Evolutionary conservation across 2,329 filamentous ascomycete genomes (phyloP), one percentile per base, ranked within the genome.

Genomic region (Aspergillus texensis): DNA sequence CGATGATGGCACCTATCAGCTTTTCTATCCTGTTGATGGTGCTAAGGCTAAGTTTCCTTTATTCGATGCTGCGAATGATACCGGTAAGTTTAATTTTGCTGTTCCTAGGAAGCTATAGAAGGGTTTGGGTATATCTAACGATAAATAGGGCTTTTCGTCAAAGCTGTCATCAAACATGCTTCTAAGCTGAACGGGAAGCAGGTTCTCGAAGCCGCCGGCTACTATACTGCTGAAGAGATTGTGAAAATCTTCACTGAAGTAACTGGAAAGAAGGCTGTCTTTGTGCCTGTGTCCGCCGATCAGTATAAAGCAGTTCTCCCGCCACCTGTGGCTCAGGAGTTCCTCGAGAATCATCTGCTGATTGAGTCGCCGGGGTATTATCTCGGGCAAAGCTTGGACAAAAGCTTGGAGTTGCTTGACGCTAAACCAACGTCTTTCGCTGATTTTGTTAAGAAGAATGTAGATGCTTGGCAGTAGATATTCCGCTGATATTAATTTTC

Each of bases 341-440:
- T 87, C 70, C 74, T 83, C 39, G 81, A 87, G 73, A 88, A 85
- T 64, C 81, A 85, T 72, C 73, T 81, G 46, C 75, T 88, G 54
- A 72, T 87, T 62, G 77, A 82, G 60, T 79, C 83, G 26, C 83
- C 79, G 34, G 85, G 85, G 0, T 88, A 88, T 66, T 88, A 80
- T 68, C 81, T 79, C 6, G 82, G 83, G 11, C 81, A 67, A 26
- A 61, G 65, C 34, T 62, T 76, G 26, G 66, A 55, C 19, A 32
- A 41, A n/a, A 55, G 32, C n/a, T 55, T 55, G 52, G 41, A 41
- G 52, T 19, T 55, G 32, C 32, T 39, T 16, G 52, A 55, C 11
- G 34, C 30, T 24, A 39, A 39, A 21, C 52, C 52, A n/a, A 55
- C 32, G 14, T 39, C 52, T 55, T 55, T 36, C 21, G 52, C 52